Base-by-base conservation (phyloP, 1,284 basidiomycete genomes). In the Tilletia indica region DNA sequence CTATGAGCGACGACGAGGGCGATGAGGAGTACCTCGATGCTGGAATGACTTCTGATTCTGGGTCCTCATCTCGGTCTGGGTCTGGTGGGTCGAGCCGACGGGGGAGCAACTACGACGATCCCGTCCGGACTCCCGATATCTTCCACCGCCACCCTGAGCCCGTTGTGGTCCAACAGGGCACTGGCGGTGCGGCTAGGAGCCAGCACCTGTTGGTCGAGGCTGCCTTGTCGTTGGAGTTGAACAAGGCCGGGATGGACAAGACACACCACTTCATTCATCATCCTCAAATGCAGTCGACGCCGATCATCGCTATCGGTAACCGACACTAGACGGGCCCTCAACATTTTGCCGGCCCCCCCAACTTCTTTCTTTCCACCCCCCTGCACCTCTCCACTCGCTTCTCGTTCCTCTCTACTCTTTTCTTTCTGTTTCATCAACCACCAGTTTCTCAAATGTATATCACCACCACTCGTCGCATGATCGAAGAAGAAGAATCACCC, bases 1-100 rank as follows among this genome's bases (percentile, higher is more conserved):
- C 36, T 16, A 63, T 31, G 25, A 63, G 58, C 36, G 58, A 31
- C 58, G 58, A 63, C 36, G 58, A 58, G 54, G 54, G 25, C 54
- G 54, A 63, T 9, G 58, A 63, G 36, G 58, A 34, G 58, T 16
- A 63, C 58, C n/a, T 21, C 19, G 51, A 54, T 54, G 58, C 58
- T 5, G 58, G 58, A 9, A 31, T 63, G 58, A 63, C 58, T 31
- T 63, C 58, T 25, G 58, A 63, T 34, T 63, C 34, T 8, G 58
- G 58, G 8, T 54, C 51, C n/a, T 63, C 58, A 9, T 54, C 51
- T 31, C 25, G 25, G 19, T 54, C 51, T 19, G 12, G 51, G 19
- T 54, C 51, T 2, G 51, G 11, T 45, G 51, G 51, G 6, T 54
- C 51, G 8, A 54, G 51, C 3, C 51, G 51, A n/a, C 51, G 51